phyloP scores from a whole-genome alignment of 495 filamentous ascomycete genomes.

The Rusavskia elegans region DNA sequence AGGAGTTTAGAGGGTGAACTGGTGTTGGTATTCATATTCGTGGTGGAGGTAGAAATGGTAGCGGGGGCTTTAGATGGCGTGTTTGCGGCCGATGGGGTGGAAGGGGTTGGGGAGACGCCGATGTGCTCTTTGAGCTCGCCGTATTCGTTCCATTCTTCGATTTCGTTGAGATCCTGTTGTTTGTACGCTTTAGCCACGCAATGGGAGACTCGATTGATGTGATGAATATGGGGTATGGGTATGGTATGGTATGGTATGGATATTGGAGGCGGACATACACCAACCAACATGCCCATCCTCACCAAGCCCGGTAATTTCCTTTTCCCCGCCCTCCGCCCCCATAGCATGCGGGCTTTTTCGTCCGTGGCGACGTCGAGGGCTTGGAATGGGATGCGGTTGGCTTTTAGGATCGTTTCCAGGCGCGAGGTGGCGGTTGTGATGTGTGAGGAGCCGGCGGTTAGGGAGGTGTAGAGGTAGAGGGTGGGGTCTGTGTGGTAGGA shows the following conservation, averaged over 20 bases:
- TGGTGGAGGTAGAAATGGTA: slow-evolving; percentile 20
- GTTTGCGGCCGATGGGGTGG: slow-evolving; percentile 21
- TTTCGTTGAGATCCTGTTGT: slow-evolving; percentile 71
- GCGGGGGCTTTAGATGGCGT: slow-evolving; percentile 15
- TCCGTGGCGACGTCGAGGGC: slow-evolving; percentile 87
- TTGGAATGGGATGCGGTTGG: slow-evolving; percentile 84
- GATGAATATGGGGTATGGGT: too few species aligned
- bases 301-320: slow-evolving; percentile 82
- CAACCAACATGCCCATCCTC: slow-evolving; percentile 71
- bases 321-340: slow-evolving; percentile 62
- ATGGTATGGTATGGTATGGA: too few species aligned
- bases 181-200: too few species aligned
- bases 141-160: slow-evolving; percentile 99
- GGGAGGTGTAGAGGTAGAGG: slow-evolving; percentile 85
- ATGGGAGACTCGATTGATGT: too few species aligned
- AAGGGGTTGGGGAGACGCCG: slow-evolving; percentile 38
- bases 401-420: slow-evolving; percentile 89
- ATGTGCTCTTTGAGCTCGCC: slow-evolving; percentile 83
- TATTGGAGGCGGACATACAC: too few species aligned
- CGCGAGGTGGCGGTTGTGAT: slow-evolving; percentile 93
- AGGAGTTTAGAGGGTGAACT: slow-evolving; percentile 11
- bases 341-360: slow-evolving; percentile 78
- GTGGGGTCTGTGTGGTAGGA: slow-evolving; percentile 60
- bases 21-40: slow-evolving; percentile 12
- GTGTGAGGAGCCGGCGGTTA: slow-evolving; percentile 93